A percentile compares a stretch with the other conserved stretches of the same genome.
Conservation (phyloP, 192 early-diverging fungal species). For the Linnemannia zychae region DNA sequence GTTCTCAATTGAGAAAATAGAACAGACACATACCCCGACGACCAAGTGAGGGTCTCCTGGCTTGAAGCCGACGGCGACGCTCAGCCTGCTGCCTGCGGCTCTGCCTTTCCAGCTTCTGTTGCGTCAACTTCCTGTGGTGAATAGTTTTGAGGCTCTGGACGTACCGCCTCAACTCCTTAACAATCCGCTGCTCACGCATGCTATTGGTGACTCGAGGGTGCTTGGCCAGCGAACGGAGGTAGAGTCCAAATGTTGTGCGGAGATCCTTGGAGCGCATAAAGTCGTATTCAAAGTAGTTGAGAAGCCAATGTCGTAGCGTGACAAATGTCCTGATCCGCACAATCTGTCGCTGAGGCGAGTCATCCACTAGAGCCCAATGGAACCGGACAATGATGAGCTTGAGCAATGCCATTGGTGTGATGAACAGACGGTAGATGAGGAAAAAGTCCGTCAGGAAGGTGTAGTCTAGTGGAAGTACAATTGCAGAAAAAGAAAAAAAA, state of each 20-base stretch:
- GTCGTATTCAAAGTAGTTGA: slow-evolving; percentile 71
- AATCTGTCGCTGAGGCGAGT: slow-evolving; percentile 63
- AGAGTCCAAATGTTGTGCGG: slow-evolving; percentile 47
- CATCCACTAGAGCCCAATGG: slow-evolving; percentile 63
- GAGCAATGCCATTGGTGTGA: slow-evolving; percentile 66
- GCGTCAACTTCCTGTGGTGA: slow-evolving; percentile 23
- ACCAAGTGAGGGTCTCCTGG: not conserved
- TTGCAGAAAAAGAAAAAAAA: not conserved
- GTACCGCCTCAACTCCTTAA: slow-evolving; percentile 54
- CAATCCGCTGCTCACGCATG: slow-evolving; percentile 64
- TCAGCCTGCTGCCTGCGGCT: slow-evolving; percentile 15
- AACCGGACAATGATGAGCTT: slow-evolving; percentile 68
- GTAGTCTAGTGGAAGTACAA: slow-evolving; percentile 61
- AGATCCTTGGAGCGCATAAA: slow-evolving; percentile 61
- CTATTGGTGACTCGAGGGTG: slow-evolving; percentile 58
- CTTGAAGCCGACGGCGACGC: not conserved
- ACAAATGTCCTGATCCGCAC: slow-evolving; percentile 73
- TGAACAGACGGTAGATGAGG: slow-evolving; percentile 71
- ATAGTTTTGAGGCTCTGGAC: slow-evolving; percentile 37
- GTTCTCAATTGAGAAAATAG: not conserved
- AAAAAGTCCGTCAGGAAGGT: slow-evolving; percentile 74
- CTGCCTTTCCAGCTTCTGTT: slow-evolving; percentile 23
- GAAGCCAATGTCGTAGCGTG: slow-evolving; percentile 69
- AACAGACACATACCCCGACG: not conserved
- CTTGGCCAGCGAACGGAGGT: slow-evolving; percentile 54